Conservation (phyloP, 1,139 yeast genomes). For the Lodderomyces oxycetoniae region DNA sequence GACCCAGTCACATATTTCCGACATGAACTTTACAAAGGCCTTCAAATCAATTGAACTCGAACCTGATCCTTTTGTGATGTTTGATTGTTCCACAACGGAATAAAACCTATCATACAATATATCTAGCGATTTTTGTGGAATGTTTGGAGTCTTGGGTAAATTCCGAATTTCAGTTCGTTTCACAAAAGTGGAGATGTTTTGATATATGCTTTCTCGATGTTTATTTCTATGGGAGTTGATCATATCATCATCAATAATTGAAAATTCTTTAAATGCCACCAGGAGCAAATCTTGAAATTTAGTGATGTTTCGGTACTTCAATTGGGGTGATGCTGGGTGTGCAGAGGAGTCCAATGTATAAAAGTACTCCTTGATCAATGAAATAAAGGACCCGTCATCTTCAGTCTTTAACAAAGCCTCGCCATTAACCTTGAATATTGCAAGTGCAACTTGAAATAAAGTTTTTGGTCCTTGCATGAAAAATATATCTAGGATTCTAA, state of each 20-base stretch:
- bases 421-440: slow-evolving; percentile 80
- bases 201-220: slow-evolving; percentile 72
- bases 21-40: slow-evolving; percentile 68
- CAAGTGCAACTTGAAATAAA: slow-evolving; percentile 88
- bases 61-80: slow-evolving; percentile 65
- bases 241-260: slow-evolving; percentile 69
- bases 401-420: slow-evolving; percentile 73
- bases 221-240: slow-evolving; percentile 66
- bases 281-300: slow-evolving; percentile 87
- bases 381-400: slow-evolving; percentile 91
- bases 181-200: slow-evolving; percentile 83
- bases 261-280: slow-evolving; percentile 88
- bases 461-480: slow-evolving; percentile 88
- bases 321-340: slow-evolving; percentile 67
- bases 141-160: slow-evolving; percentile 64
- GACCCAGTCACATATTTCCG: slow-evolving; percentile 80
- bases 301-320: slow-evolving; percentile 62
- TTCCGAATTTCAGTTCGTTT: slow-evolving; percentile 88
- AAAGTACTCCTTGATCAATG: slow-evolving; percentile 79
- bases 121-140: slow-evolving; percentile 55
- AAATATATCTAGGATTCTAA: slow-evolving; percentile 85
- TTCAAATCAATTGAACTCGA: slow-evolving; percentile 69
- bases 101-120: slow-evolving; percentile 83
- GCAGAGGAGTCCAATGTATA: slow-evolving; percentile 74
- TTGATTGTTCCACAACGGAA: slow-evolving; percentile 59